Percentiles rank a stretch among this genome's conserved stretches.
Evolutionary conservation across 139 green algal species (phyloP).

Genomic region (Pleodorina starrii): DNA sequence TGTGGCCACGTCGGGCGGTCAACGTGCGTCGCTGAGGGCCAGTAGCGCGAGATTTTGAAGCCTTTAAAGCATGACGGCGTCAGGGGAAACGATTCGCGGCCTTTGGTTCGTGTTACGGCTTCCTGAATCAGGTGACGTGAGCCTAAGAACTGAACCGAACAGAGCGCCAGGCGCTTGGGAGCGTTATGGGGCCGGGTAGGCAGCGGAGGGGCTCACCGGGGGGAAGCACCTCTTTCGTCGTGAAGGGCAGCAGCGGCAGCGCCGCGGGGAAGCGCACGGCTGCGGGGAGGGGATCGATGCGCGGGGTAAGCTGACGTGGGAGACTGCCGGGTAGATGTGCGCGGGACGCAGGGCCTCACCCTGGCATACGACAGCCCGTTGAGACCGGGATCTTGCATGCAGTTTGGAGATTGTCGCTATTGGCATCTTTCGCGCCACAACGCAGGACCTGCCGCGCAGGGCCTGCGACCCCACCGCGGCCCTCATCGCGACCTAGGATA

Average conservation of each 20-base stretch:
- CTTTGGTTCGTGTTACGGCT: too few relatives aligned
- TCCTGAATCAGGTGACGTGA: too few relatives aligned
- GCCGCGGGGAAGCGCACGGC: conserved; percentile 25
- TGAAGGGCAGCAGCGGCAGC: conserved; percentile 44
- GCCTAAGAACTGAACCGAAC: too few relatives aligned
- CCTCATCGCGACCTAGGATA: neutral
- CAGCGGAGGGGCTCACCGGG: conserved; percentile 1
- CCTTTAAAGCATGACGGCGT: too few relatives aligned
- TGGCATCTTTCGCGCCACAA: neutral
- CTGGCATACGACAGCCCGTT: conserved; percentile 14
- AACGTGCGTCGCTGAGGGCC: too few relatives aligned
- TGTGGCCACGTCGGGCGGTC: too few relatives aligned
- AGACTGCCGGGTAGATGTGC: too few relatives aligned
- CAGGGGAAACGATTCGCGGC: too few relatives aligned
- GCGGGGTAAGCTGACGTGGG: too few relatives aligned
- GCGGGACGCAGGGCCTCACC: conserved; percentile 2
- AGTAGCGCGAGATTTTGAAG: too few relatives aligned
- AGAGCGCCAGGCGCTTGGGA: neutral
- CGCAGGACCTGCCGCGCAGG: neutral
- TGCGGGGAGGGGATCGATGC: too few relatives aligned
- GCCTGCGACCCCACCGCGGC: neutral
- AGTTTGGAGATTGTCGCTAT: neutral
- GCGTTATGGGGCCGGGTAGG: neutral
- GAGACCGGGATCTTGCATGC: neutral
- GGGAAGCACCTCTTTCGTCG: conserved; percentile 19